Conservation (phyloP, 768 basidiomycete species). For the Leccinum fibrillosum region DNA sequence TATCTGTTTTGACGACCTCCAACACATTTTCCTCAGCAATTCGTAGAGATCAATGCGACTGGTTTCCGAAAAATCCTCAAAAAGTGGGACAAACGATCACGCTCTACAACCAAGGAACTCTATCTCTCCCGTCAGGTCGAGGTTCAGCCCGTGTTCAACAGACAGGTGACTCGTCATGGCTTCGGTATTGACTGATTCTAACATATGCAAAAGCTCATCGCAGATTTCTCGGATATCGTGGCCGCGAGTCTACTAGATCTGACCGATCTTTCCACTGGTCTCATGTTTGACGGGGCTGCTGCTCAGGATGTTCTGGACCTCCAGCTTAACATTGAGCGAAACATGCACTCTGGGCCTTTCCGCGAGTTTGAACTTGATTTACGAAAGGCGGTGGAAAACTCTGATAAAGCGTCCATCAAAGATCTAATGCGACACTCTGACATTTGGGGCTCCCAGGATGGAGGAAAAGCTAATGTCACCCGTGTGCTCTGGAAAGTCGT, state of each 20-base stretch:
- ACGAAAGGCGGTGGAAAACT: slow-evolving; percentile 66
- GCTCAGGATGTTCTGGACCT: slow-evolving; percentile 72
- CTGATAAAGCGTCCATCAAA: slow-evolving; percentile 56
- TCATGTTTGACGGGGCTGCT: slow-evolving; percentile 77
- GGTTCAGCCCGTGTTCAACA: slow-evolving; percentile 97
- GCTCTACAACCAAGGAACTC: slow-evolving; percentile 92
- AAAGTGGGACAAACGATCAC: slow-evolving; percentile 97
- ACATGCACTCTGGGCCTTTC: slow-evolving; percentile 65
- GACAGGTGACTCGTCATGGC: slow-evolving; percentile 59
- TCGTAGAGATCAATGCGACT: slow-evolving; percentile 94
- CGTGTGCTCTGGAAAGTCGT: slow-evolving; percentile 95
- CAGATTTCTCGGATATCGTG: slow-evolving; percentile 91
- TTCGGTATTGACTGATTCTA: slow-evolving; percentile 4
- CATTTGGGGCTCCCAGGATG: slow-evolving; percentile 56
- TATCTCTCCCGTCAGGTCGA: slow-evolving; percentile 96
- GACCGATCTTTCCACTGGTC: slow-evolving; percentile 69
- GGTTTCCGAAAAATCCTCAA: slow-evolving; percentile 97
- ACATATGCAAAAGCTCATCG: slow-evolving; percentile 65
- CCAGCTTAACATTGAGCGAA: slow-evolving; percentile 64
- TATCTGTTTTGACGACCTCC: slow-evolving; percentile 10
- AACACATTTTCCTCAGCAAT: slow-evolving; percentile 58
- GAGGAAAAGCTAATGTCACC: slow-evolving; percentile 66
- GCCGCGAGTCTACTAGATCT: slow-evolving; percentile 79
- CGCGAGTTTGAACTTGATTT: slow-evolving; percentile 88
- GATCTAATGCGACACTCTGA: slow-evolving; percentile 74